phyloP scores from a whole-genome alignment of 2,329 filamentous ascomycete genomes.

The Aspergillus sp. region DNA sequence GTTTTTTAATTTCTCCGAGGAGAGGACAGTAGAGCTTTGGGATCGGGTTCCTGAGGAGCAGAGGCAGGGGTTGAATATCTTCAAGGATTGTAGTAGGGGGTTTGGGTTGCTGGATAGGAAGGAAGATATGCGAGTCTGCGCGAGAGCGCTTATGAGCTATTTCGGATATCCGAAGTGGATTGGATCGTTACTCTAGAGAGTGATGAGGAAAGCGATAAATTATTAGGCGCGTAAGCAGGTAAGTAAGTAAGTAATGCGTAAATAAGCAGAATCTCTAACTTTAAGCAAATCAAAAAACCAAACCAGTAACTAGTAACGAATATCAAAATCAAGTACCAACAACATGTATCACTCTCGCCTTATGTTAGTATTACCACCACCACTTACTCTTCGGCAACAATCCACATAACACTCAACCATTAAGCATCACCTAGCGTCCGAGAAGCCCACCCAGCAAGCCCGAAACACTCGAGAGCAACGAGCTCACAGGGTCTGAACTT shows the following conservation, averaged over 20 bases:
- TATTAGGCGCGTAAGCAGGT: not conserved
- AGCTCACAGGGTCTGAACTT: no score
- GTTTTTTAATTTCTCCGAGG: constrained; percentile 8
- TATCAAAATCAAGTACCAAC: not conserved
- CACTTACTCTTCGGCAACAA: no score
- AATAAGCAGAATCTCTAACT: no score
- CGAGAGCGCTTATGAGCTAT: not conserved
- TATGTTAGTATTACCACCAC: no score
- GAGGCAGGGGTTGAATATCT: not conserved
- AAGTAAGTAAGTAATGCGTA: not conserved
- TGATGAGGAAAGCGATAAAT: no score
- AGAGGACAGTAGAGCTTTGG: not conserved
- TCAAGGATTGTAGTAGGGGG: not conserved
- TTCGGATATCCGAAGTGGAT: not conserved
- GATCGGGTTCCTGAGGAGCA: not conserved
- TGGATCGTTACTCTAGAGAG: not conserved
- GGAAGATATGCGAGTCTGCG: not conserved
- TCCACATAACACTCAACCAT: no score
- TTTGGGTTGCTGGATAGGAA: not conserved
- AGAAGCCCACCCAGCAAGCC: not conserved
- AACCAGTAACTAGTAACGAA: no score
- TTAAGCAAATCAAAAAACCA: no score
- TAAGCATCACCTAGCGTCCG: not conserved
- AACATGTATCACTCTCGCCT: no score
- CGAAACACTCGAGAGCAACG: not conserved